Evolutionary conservation across 805 yeast genomes (phyloP).

Genomic region (Lipomyces yamanashiensis): DNA sequence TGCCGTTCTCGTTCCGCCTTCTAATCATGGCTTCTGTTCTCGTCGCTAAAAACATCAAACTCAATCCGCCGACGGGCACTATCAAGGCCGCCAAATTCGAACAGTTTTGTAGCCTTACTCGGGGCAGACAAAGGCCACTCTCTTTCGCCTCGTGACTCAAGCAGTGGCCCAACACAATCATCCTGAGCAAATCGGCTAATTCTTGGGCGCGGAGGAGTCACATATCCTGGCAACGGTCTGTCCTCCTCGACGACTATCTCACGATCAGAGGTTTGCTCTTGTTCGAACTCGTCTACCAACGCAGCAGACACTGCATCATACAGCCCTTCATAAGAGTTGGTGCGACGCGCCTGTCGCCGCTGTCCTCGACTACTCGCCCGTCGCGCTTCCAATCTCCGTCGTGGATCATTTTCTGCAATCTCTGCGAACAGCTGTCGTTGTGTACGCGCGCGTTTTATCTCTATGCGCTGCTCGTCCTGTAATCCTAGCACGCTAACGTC

Average conservation of each 20-base stretch:
- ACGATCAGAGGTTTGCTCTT: background rate
- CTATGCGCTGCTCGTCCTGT: background rate
- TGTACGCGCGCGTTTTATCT: background rate
- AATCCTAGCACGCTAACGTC: background rate
- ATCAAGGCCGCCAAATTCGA: conserved; percentile 16
- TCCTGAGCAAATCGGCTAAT: conserved; percentile 22
- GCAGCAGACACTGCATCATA: conserved; percentile 1
- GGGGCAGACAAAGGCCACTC: conserved; percentile 34
- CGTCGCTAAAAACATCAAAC: conserved; percentile 19
- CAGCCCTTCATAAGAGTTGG: background rate
- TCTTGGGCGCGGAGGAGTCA: conserved; percentile 35
- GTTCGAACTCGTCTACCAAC: background rate
- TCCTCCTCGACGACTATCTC: conserved; percentile 8
- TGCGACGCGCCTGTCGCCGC: background rate
- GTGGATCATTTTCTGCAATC: conserved; percentile 17
- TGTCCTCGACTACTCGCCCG: background rate
- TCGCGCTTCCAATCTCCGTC: conserved; percentile 22
- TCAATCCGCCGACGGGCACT: conserved; percentile 15
- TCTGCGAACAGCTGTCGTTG: conserved; percentile 21
- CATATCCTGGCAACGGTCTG: conserved; percentile 7
- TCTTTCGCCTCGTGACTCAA: conserved; percentile 17
- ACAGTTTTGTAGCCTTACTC: conserved; percentile 14
- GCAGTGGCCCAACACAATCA: conserved; percentile 26
- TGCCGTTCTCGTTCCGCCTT: background rate
- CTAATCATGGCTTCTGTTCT: background rate